These are phyloP conservation scores for Ustilago xerochloae DNA, from an alignment of 1,284 basidiomycete species.

Conservation along the genomic window DNA sequence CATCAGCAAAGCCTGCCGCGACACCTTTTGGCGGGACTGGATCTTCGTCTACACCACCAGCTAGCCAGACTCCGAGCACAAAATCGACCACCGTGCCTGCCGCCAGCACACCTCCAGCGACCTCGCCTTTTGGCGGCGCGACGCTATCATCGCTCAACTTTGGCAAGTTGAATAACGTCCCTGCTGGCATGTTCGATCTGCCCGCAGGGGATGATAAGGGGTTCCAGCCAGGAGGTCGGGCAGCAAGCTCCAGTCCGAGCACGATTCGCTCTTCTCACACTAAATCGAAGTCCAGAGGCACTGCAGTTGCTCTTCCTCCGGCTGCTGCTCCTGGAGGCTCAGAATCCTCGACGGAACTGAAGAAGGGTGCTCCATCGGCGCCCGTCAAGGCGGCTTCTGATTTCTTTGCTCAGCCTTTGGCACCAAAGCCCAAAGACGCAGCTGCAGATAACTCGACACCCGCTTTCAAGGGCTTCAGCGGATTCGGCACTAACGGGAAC, in stretches of 20 bases:
- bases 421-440: slow-evolving; percentile 15
- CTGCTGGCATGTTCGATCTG: slow-evolving; percentile 41
- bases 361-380: neutral
- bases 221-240: slow-evolving; percentile 44
- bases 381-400: slow-evolving; percentile 24
- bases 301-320: slow-evolving; percentile 28
- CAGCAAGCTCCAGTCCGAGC: slow-evolving; percentile 30
- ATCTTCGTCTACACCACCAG: neutral
- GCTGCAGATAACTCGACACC: neutral
- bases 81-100: slow-evolving; percentile 7
- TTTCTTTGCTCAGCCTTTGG: slow-evolving; percentile 31
- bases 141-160: slow-evolving; percentile 24
- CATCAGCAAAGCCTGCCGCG: slow-evolving; percentile 8
- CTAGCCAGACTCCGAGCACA: neutral
- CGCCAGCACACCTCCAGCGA: slow-evolving; percentile 1
- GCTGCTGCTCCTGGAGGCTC: neutral
- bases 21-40: slow-evolving; percentile 15
- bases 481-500: slow-evolving; percentile 14
- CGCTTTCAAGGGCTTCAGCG: slow-evolving; percentile 28
- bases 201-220: slow-evolving; percentile 25
- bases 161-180: slow-evolving; percentile 28
- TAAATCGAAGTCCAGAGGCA: slow-evolving; percentile 30
- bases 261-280: slow-evolving; percentile 13
- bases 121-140: slow-evolving; percentile 21
- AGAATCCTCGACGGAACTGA: neutral